A percentile compares a stretch with the other conserved stretches of the same genome.
Evolutionary conservation across 257 asterid species (phyloP).

Genomic region (Petunia axillaris): DNA sequence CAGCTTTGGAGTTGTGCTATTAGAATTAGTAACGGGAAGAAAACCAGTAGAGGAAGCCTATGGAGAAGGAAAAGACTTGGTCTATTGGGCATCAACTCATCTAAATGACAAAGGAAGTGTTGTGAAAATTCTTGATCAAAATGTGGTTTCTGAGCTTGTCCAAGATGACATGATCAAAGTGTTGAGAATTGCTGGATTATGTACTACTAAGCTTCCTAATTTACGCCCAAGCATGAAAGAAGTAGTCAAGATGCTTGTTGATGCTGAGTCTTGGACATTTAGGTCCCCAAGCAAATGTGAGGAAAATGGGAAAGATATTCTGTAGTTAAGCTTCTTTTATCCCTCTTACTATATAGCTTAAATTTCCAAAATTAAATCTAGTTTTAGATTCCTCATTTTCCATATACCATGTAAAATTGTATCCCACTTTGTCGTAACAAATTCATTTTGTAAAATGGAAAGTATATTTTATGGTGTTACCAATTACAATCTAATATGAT

Average conservation of each 20-base stretch:
- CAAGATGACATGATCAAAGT: conserved; percentile 25
- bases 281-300: conserved; percentile 45
- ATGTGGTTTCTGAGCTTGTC: conserved; percentile 1
- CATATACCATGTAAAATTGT: too few relatives aligned
- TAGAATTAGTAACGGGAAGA: conserved; percentile 32
- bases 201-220: conserved; percentile 25
- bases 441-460: too few relatives aligned
- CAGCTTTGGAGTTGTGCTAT: conserved; percentile 30
- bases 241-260: conserved; percentile 29
- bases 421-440: too few relatives aligned
- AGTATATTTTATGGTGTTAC: too few relatives aligned
- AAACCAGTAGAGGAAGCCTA: conserved; percentile 26
- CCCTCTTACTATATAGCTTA: conserved; percentile 12
- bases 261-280: conserved; percentile 22
- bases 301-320: conserved; percentile 35
- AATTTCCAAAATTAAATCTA: neutral
- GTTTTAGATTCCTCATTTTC: too few relatives aligned
- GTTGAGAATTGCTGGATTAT: conserved; percentile 26
- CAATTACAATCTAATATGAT: too few relatives aligned
- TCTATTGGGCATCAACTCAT: conserved; percentile 27
- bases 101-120: conserved; percentile 22
- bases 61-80: conserved; percentile 27
- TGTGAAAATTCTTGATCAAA: conserved; percentile 23
- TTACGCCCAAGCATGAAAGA: conserved; percentile 31
- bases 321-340: conserved; percentile 28